Percentiles rank a stretch among this genome's conserved stretches.
Evolutionary conservation across 202 grass and related monocot genomes (phyloP).

Genomic region (Carex arenaria): DNA sequence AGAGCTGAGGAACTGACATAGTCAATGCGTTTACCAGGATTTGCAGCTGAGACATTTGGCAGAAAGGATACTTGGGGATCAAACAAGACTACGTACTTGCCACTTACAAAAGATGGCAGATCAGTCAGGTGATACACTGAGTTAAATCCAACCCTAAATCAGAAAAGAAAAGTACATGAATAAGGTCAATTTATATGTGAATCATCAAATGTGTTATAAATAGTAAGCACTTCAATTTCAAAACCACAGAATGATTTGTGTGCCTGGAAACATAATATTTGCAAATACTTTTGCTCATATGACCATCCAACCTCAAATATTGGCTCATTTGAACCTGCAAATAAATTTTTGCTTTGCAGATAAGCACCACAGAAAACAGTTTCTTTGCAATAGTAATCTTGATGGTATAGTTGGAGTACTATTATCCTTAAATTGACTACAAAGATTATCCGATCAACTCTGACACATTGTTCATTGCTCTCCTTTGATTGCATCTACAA

Average conservation of each 20-base stretch:
- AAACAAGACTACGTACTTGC: slow-evolving; percentile 89
- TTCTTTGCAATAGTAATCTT: neutral
- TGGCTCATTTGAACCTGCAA: neutral
- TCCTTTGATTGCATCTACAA: neutral
- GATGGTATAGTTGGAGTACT: neutral
- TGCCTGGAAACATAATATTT: neutral
- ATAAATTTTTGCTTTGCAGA: neutral
- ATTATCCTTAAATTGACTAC: neutral
- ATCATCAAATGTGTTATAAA: neutral
- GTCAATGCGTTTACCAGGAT: slow-evolving; percentile 95
- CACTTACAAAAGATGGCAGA: slow-evolving; percentile 88
- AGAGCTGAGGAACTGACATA: slow-evolving; percentile 84
- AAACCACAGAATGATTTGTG: neutral
- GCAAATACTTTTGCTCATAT: neutral
- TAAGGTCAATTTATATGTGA: neutral
- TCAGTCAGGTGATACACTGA: slow-evolving; percentile 97
- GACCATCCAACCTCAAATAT: neutral
- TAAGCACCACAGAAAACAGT: neutral
- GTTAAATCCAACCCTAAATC: slow-evolving; percentile 89
- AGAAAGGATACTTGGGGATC: slow-evolving; percentile 46
- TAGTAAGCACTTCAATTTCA: neutral
- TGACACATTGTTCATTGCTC: neutral
- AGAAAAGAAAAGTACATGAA: slow-evolving; percentile 22
- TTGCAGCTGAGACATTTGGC: slow-evolving; percentile 63
- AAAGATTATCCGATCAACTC: neutral